Conservation (phyloP, 1,284 basidiomycete species). For the Ustilago tritici region DNA sequence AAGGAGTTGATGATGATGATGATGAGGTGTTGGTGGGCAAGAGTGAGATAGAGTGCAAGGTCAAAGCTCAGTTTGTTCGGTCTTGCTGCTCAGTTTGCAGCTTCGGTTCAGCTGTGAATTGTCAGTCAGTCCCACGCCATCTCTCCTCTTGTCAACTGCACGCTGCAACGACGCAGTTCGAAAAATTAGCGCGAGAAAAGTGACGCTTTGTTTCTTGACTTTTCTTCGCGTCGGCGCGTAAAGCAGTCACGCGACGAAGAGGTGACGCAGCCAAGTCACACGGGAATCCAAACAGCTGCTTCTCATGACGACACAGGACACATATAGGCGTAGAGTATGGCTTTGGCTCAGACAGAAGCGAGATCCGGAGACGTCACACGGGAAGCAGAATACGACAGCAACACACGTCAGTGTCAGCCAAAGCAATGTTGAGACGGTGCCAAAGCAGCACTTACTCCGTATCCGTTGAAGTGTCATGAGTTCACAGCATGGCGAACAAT, state of each 20-base stretch:
- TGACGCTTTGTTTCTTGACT: conserved; percentile 24
- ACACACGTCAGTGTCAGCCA: background rate
- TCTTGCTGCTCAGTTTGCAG: conserved; percentile 9
- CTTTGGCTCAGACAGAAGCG: background rate
- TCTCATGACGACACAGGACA: background rate
- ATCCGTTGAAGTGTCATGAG: background rate
- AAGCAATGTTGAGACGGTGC: background rate
- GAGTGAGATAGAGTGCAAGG: background rate
- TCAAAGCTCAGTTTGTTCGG: conserved; percentile 7
- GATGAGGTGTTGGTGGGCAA: background rate
- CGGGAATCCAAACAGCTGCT: background rate
- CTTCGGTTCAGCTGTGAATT: conserved; percentile 13
- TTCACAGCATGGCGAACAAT: background rate
- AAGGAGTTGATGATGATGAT: background rate
- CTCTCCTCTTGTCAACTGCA: background rate
- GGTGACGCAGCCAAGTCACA: background rate
- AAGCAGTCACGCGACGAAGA: conserved; percentile 38
- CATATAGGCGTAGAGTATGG: background rate
- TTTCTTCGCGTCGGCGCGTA: conserved; percentile 33
- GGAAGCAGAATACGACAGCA: background rate
- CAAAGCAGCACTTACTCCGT: background rate
- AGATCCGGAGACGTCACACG: background rate
- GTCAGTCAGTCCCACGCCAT: background rate
- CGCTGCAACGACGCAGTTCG: conserved; percentile 21
- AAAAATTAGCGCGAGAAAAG: conserved; percentile 16